Evolutionary conservation across 768 basidiomycete species (phyloP).

Genomic region (Termitomyces sp.): DNA sequence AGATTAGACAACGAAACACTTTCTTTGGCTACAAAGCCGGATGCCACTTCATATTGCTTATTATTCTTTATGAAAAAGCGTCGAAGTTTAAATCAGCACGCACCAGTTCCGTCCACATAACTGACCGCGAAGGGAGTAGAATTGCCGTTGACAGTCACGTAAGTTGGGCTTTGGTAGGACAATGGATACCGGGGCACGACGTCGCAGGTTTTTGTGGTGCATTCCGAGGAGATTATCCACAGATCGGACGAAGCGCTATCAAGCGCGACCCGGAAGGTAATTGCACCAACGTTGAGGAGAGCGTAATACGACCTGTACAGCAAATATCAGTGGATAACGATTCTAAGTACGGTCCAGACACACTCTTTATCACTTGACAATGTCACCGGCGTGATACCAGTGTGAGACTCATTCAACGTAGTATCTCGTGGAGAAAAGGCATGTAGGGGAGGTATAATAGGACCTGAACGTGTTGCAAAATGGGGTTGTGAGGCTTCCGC

Average conservation of each 20-base stretch:
- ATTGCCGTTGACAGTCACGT: slow-evolving; percentile 59
- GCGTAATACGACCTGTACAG: slow-evolving; percentile 63
- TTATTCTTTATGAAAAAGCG: not conserved
- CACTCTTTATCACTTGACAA: slow-evolving; percentile 47
- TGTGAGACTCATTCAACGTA: slow-evolving; percentile 29
- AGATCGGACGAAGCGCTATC: slow-evolving; percentile 77
- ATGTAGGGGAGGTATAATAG: slow-evolving; percentile 31
- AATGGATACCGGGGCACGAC: slow-evolving; percentile 71
- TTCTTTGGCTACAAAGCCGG: slow-evolving; percentile 73
- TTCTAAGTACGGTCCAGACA: slow-evolving; percentile 20
- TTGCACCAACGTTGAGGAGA: slow-evolving; percentile 56
- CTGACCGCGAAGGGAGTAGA: slow-evolving; percentile 54
- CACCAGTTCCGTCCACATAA: slow-evolving; percentile 72
- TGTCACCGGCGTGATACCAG: slow-evolving; percentile 44
- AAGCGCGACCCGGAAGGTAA: slow-evolving; percentile 66
- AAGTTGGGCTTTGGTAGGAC: slow-evolving; percentile 63
- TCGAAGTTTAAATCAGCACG: slow-evolving; percentile 19
- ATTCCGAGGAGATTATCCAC: slow-evolving; percentile 69
- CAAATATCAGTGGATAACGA: slow-evolving; percentile 10
- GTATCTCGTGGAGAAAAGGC: slow-evolving; percentile 14
- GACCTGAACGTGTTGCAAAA: slow-evolving; percentile 22
- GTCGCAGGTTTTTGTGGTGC: slow-evolving; percentile 53
- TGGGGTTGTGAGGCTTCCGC: slow-evolving; percentile 22
- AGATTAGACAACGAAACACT: slow-evolving; percentile 59
- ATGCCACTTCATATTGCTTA: slow-evolving; percentile 42